Evolutionary conservation across 2,329 filamentous ascomycete genomes (phyloP).

Genomic region (Fusarium algeriense): DNA sequence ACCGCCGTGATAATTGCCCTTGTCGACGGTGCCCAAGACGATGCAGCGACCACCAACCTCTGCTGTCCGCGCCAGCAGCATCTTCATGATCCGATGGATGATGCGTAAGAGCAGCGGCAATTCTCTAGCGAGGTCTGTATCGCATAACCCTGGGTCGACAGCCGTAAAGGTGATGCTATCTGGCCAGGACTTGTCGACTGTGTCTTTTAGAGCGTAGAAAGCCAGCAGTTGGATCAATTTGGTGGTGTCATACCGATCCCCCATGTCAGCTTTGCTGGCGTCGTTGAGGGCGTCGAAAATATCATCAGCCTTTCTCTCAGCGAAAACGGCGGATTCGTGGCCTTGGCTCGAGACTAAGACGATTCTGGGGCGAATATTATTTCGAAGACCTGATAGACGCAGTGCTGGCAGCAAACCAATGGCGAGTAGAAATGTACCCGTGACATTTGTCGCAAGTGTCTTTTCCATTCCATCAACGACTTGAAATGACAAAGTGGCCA

Average conservation of each 20-base stretch:
- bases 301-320: neutral
- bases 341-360: neutral
- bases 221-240: neutral
- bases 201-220: neutral
- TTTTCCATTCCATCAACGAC: conserved; percentile 10
- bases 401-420: conserved; percentile 12
- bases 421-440: conserved; percentile 17
- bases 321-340: neutral
- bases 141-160: conserved; percentile 13
- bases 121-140: conserved; percentile 2
- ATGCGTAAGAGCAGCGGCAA: neutral
- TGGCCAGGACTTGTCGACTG: conserved; percentile 1
- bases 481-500: conserved; percentile 10
- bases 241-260: neutral
- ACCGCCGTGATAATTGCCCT: neutral
- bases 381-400: neutral
- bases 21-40: neutral
- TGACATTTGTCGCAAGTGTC: conserved; percentile 16
- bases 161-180: neutral
- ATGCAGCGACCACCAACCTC: conserved; percentile 13
- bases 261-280: neutral
- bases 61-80: conserved; percentile 14
- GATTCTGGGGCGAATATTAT: neutral
- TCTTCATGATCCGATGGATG: conserved; percentile 20
- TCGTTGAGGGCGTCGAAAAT: neutral